Conservation (phyloP, 2,329 filamentous ascomycete species). For the Fusarium irregulare region DNA sequence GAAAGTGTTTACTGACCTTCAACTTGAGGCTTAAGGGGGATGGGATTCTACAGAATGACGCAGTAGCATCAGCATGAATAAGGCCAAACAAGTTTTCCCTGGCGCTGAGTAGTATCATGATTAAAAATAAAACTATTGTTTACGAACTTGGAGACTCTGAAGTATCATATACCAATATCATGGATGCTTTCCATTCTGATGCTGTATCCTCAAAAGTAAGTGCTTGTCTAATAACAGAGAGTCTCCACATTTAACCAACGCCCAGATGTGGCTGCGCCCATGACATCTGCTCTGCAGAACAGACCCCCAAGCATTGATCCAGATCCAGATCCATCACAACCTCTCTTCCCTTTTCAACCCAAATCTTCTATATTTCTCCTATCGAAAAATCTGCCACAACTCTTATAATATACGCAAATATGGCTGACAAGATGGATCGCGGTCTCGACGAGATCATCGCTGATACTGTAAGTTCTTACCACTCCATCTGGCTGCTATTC, state of each 20-base stretch:
- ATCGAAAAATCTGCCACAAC: background rate
- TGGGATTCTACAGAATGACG: background rate
- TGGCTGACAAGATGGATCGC: conserved; percentile 62
- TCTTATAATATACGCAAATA: conserved; percentile 39
- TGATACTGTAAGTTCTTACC: conserved; percentile 55
- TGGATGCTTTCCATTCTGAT: background rate
- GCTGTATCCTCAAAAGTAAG: conserved; percentile 2
- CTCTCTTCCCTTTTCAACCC: conserved; percentile 5
- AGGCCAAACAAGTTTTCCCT: too few relatives aligned
- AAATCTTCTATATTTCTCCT: background rate
- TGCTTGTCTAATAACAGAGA: background rate
- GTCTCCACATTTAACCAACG: conserved; percentile 14
- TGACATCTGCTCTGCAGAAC: conserved; percentile 11
- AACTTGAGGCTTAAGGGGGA: background rate
- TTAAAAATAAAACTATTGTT: background rate
- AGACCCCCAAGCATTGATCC: background rate
- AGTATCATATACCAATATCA: background rate
- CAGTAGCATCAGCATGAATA: background rate
- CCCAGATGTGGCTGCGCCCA: conserved; percentile 29
- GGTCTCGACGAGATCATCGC: conserved; percentile 69
- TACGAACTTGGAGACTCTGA: background rate
- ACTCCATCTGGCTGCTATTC: conserved; percentile 10
- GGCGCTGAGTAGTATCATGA: too few relatives aligned
- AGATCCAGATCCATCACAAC: conserved; percentile 1
- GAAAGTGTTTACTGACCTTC: background rate